Evolutionary conservation across 164 flowering plant species (phyloP).

Genomic region (Sextonia rubra): DNA sequence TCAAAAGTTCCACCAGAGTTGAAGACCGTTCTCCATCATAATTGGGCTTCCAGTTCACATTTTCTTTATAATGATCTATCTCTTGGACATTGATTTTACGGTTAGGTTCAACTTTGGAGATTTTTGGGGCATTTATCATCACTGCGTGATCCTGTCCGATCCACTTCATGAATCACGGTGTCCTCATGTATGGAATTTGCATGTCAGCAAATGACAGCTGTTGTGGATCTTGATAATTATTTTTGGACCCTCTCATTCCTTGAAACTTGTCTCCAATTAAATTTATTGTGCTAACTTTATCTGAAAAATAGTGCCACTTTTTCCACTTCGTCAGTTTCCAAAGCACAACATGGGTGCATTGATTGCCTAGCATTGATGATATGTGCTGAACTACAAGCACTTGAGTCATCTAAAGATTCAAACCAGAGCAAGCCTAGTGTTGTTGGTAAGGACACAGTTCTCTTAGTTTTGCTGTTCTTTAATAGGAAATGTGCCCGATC

Average conservation of each 20-base stretch:
- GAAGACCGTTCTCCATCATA: too few relatives aligned
- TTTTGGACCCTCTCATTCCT: background rate
- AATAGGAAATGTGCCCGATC: background rate
- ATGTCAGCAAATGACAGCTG: background rate
- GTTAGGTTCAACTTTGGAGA: too few relatives aligned
- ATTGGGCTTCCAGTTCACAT: too few relatives aligned
- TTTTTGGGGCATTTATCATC: too few relatives aligned
- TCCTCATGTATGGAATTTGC: too few relatives aligned
- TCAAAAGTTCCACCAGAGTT: too few relatives aligned
- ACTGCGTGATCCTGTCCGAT: too few relatives aligned
- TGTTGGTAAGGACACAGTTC: constrained; percentile 16
- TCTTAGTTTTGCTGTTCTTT: background rate
- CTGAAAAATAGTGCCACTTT: background rate
- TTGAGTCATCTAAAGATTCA: constrained; percentile 19
- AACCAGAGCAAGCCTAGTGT: constrained; percentile 7
- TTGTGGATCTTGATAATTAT: background rate
- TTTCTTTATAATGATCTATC: too few relatives aligned
- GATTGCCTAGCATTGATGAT: constrained; percentile 83
- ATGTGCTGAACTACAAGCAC: constrained; percentile 63
- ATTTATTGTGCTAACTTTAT: background rate
- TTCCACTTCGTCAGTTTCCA: constrained; percentile 46
- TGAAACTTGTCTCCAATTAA: background rate
- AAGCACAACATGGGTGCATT: constrained; percentile 88
- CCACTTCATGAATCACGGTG: too few relatives aligned
- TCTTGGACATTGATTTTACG: too few relatives aligned